Percentiles rank a stretch among this genome's conserved stretches.
These are phyloP conservation scores for Colletotrichum musicola DNA, from an alignment of 2,329 filamentous ascomycete genomes.

Conservation along the genomic window DNA sequence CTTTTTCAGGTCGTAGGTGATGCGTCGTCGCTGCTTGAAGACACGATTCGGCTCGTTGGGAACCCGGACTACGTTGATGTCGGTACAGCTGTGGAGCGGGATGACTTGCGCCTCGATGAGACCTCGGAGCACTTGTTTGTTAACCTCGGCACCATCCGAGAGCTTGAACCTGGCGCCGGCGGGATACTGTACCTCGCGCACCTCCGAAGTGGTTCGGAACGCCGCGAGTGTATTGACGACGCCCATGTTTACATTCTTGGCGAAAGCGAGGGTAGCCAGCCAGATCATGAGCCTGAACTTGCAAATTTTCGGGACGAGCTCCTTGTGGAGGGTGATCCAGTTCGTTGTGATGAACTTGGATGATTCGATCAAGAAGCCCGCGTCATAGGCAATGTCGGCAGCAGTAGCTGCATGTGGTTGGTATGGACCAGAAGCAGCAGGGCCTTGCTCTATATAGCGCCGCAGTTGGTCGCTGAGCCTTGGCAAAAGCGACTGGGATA, in stretches of 20 bases:
- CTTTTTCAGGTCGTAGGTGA: too few relatives aligned
- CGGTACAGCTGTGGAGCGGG: too few relatives aligned
- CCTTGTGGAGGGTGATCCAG: neutral
- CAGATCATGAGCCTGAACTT: constrained; percentile 39
- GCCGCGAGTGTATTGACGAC: constrained; percentile 36
- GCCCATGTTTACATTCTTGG: constrained; percentile 4
- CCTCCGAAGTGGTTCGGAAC: neutral
- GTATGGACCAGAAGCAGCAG: neutral
- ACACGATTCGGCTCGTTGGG: too few relatives aligned
- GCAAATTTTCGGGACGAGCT: neutral
- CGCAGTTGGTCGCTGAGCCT: neutral
- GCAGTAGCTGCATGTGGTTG: neutral
- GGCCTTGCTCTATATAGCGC: neutral
- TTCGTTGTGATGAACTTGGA: neutral
- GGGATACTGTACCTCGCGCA: neutral
- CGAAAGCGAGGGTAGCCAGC: constrained; percentile 41
- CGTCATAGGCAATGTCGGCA: neutral
- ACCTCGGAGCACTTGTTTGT: too few relatives aligned
- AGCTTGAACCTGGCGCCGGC: neutral
- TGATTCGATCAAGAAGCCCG: neutral
- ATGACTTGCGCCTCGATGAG: too few relatives aligned
- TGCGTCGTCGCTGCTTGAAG: neutral
- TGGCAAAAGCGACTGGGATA: neutral
- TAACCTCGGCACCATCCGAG: neutral
- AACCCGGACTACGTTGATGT: too few relatives aligned